Evolutionary conservation across 2,329 filamentous ascomycete species (phyloP).

Genomic region (Monosporascus sp.): DNA sequence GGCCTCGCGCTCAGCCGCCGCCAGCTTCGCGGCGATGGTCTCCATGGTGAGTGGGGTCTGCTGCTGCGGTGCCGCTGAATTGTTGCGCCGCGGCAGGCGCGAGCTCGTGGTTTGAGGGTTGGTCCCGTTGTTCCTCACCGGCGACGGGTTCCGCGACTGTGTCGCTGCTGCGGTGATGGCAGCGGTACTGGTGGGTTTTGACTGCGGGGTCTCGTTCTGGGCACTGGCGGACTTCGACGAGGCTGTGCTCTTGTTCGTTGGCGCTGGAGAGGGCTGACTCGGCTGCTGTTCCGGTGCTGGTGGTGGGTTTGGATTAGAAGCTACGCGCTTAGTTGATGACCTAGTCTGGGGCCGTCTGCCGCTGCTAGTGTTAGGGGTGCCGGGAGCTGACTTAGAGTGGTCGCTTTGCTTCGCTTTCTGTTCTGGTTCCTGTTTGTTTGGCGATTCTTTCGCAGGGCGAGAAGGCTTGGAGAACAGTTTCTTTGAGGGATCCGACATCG

Average conservation of each 20-base stretch:
- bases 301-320: constrained; percentile 11
- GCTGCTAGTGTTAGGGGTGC: neutral
- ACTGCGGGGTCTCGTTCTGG: neutral
- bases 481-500: constrained; percentile 20
- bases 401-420: constrained; percentile 4
- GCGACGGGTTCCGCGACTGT: neutral
- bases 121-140: neutral
- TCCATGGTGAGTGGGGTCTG: constrained; percentile 58
- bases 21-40: constrained; percentile 58
- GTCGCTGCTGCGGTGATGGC: neutral
- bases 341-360: constrained; percentile 4
- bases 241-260: neutral
- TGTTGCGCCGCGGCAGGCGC: constrained; percentile 30
- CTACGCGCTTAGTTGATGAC: constrained; percentile 9
- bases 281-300: neutral
- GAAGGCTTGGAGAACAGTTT: constrained; percentile 27
- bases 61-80: constrained; percentile 27
- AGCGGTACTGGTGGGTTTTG: neutral
- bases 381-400: neutral
- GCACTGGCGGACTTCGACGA: neutral
- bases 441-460: constrained; percentile 4
- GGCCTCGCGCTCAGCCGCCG: constrained; percentile 59
- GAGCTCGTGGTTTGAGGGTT: constrained; percentile 21
- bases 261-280: neutral
- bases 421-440: constrained; percentile 10